Evolutionary conservation across 495 filamentous ascomycete genomes (phyloP).

Genomic region (Xylaria nigripes): DNA sequence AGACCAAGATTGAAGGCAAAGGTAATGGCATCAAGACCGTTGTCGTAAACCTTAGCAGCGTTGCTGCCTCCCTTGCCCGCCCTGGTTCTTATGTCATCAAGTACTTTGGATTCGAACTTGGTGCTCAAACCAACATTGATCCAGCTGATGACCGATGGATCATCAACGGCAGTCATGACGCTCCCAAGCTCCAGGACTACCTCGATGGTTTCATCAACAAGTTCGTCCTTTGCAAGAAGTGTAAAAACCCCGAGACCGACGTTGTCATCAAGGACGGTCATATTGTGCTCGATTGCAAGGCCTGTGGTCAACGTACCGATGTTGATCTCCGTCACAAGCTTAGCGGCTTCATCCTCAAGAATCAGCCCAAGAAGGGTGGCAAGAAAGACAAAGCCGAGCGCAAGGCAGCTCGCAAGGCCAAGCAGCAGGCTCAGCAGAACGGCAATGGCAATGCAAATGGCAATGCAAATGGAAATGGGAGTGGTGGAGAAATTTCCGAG

Average conservation of each 20-base stretch:
- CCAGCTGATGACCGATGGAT: constrained; percentile 98
- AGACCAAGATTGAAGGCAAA: constrained; percentile 99
- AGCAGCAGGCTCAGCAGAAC: constrained; percentile 65
- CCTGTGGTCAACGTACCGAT: constrained; percentile 84
- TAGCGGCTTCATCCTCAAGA: constrained; percentile 94
- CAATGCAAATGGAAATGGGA: constrained; percentile 45
- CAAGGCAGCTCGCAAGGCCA: constrained; percentile 77
- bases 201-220: constrained; percentile 96
- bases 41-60: constrained; percentile 93
- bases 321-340: constrained; percentile 93
- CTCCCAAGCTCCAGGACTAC: constrained; percentile 92
- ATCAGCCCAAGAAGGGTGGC: constrained; percentile 69
- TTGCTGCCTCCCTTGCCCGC: constrained; percentile 84
- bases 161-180: constrained; percentile 97
- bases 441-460: constrained; percentile 36
- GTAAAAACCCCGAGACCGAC: constrained; percentile 98
- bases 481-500: constrained; percentile 64
- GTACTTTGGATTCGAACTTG: constrained; percentile 98
- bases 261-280: constrained; percentile 85
- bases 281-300: constrained; percentile 95
- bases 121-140: constrained; percentile 95
- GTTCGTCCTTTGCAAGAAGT: constrained; percentile 98
- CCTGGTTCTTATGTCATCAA: constrained; percentile 95
- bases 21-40: constrained; percentile 97
- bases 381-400: constrained; percentile 93